Evolutionary conservation across 2,329 filamentous ascomycete genomes (phyloP).

Genomic region (Fusarium pseudonygamai): DNA sequence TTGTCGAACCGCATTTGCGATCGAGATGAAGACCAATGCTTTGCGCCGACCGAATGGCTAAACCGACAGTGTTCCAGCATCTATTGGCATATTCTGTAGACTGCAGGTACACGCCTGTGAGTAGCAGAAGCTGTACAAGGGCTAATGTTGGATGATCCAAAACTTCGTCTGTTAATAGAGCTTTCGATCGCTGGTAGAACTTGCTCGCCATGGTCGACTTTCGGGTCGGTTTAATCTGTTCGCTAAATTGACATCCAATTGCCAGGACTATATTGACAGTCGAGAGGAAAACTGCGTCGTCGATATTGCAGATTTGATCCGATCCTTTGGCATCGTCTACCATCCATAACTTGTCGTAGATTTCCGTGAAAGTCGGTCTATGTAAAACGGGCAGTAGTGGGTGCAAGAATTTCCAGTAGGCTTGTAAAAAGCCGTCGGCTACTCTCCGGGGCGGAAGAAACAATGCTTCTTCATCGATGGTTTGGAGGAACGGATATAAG

Average conservation of each 20-base stretch:
- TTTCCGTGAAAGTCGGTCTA: neutral
- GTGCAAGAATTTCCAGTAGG: neutral
- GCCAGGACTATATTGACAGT: neutral
- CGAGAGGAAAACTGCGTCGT: neutral
- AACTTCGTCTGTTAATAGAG: neutral
- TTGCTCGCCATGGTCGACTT: neutral
- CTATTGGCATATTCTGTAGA: neutral
- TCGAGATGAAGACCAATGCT: neutral
- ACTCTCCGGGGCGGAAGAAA: neutral
- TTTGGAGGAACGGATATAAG: neutral
- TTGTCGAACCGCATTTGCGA: neutral
- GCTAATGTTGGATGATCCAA: neutral
- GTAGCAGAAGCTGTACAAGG: neutral
- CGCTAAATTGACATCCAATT: neutral
- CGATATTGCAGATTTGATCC: neutral
- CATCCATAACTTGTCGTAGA: neutral
- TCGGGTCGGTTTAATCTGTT: neutral
- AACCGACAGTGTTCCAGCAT: neutral
- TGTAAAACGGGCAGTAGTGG: neutral
- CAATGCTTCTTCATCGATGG: neutral
- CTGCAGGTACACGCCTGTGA: neutral
- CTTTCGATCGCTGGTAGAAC: neutral
- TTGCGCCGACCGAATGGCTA: neutral
- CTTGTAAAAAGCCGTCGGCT: neutral
- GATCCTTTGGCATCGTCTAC: neutral